phyloP scores from a whole-genome alignment of 345 rosid species.

The Eucalyptus dawsonii region DNA sequence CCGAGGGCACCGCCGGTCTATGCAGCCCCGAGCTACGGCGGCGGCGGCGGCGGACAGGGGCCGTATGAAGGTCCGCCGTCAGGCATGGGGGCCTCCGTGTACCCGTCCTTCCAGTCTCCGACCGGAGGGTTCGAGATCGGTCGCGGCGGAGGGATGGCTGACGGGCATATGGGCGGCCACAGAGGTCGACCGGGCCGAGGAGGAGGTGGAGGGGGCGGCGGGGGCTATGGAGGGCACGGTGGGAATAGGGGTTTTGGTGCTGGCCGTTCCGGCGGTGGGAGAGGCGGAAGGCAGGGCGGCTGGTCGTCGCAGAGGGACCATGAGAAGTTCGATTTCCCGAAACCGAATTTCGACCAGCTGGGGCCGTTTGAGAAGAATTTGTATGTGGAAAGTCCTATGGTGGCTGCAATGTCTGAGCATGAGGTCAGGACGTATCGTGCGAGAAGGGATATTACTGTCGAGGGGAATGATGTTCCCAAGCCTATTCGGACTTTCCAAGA shows the following conservation, averaged over 20 bases:
- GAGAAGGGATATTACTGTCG: slow-evolving; percentile 59
- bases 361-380: slow-evolving; percentile 87
- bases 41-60: neutral
- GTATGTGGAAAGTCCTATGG: slow-evolving; percentile 53
- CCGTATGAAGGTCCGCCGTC: neutral
- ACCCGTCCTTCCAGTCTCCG: slow-evolving; percentile 52
- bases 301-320: slow-evolving; percentile 39
- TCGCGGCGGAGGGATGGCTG: slow-evolving; percentile 9
- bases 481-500: slow-evolving; percentile 67
- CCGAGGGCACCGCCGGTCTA: neutral
- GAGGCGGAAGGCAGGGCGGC: slow-evolving; percentile 50
- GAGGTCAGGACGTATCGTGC: slow-evolving; percentile 50
- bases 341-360: slow-evolving; percentile 61
- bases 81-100: neutral
- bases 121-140: slow-evolving; percentile 35
- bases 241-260: slow-evolving; percentile 13
- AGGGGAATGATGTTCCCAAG: slow-evolving; percentile 80
- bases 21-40: neutral
- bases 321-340: slow-evolving; percentile 54
- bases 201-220: neutral
- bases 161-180: slow-evolving; percentile 6
- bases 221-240: slow-evolving; percentile 1
- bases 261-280: slow-evolving; percentile 4
- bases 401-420: slow-evolving; percentile 60
- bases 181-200: neutral